Conservation (phyloP, 1,139 yeast genomes). For the Ogataea hybrid region DNA sequence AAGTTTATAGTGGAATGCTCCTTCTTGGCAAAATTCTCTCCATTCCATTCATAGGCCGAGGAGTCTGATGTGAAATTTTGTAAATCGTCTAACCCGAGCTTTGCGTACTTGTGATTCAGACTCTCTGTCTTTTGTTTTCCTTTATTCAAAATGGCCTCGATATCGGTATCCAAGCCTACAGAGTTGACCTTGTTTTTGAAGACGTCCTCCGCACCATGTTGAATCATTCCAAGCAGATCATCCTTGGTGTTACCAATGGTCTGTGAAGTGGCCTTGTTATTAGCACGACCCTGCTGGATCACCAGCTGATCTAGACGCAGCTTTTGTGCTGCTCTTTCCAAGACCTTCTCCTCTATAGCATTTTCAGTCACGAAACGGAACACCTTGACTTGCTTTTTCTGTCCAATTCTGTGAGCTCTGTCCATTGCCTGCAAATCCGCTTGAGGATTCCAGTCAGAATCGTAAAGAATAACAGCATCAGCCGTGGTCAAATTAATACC, state of each 20-base stretch:
- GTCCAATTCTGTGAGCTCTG: slow-evolving; percentile 97
- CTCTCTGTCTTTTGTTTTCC: slow-evolving; percentile 82
- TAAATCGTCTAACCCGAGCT: slow-evolving; percentile 85
- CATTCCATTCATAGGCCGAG: slow-evolving; percentile 97
- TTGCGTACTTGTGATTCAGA: slow-evolving; percentile 75
- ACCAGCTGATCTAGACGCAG: slow-evolving; percentile 90
- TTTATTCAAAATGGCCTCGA: slow-evolving; percentile 70
- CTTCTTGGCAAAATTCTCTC: slow-evolving; percentile 82
- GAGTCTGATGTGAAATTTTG: slow-evolving; percentile 82
- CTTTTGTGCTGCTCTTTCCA: slow-evolving; percentile 95
- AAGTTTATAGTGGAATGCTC: slow-evolving; percentile 48
- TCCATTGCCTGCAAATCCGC: slow-evolving; percentile 99
- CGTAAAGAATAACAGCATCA: slow-evolving; percentile 84
- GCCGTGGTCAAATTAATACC: slow-evolving; percentile 95
- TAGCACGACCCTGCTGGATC: slow-evolving; percentile 84
- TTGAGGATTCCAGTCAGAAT: slow-evolving; percentile 99
- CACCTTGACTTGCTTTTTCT: slow-evolving; percentile 91
- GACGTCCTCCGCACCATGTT: slow-evolving; percentile 92
- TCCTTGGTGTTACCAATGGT: slow-evolving; percentile 67
- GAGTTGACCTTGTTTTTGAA: slow-evolving; percentile 48
- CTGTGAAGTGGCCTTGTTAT: slow-evolving; percentile 36
- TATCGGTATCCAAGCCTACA: slow-evolving; percentile 56
- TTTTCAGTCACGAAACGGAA: slow-evolving; percentile 91
- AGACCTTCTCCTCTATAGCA: slow-evolving; percentile 93
- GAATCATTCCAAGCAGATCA: slow-evolving; percentile 91